Evolutionary conservation across 2,329 filamentous ascomycete genomes (phyloP), one percentile per base, ranked within the genome.

Genomic region (Phaeoacremonium minimum): DNA sequence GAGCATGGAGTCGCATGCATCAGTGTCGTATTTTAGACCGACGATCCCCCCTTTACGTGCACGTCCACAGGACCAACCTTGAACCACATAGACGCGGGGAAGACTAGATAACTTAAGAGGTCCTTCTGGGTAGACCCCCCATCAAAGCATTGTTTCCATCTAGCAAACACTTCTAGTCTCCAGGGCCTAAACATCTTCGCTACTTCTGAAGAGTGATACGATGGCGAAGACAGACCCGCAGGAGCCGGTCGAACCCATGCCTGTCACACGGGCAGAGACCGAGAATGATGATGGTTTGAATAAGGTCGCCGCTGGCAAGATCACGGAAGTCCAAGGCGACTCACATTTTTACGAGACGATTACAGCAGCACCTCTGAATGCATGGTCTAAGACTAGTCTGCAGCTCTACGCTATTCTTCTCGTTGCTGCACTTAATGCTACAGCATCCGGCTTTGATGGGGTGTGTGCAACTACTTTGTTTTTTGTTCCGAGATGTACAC

Each of bases 361-460:
- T 15, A 49, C 47, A 1, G 50, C 49, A 4, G 48, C 53, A 22
- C 53, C 52, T 8, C 36, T 57, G 16, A 44, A 56, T 22, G 52
- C 60, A 9, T 58, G 51, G 51, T 58, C 57, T 28, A 52, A 38
- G 42, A 56, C 56, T 12, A 61, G 56, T 38, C 32, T 63, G 15
- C 52, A 62, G 45, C 48, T 63, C 20, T 62, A 63, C 38, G 41
- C 46, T 17, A 57, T 63, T 38, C 52, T 61, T 30, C 47, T 61
- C 18, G 49, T 63, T 15, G 58, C 57, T 2, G 58, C 57, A 2
- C 47, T 63, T 41, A 62, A 62, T 36, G 56, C 58, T 14, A 61
- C 57, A 11, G 55, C 58, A 18, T 61, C 59, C 28, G 60, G 60
- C 14, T 63, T 61, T 37, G 60, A 63, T 45, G 58, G 59, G 11